A percentile compares a stretch with the other conserved stretches of the same genome.
Conservation (phyloP, 805 yeast genomes). For the Ogataea saltuana region DNA sequence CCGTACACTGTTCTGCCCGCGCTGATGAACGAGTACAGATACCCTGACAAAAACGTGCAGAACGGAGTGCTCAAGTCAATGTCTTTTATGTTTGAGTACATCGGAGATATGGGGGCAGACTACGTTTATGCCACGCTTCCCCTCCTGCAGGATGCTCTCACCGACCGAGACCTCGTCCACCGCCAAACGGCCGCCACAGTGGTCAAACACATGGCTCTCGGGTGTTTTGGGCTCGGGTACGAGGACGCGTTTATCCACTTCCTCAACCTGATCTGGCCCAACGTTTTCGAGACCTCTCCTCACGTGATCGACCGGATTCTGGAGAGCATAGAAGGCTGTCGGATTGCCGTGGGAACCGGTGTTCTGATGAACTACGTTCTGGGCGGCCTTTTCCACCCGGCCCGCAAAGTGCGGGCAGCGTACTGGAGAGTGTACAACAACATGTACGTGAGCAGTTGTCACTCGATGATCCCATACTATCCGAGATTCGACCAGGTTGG, state of each 20-base stretch:
- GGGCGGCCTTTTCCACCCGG: slow-evolving; percentile 93
- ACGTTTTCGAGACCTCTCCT: slow-evolving; percentile 91
- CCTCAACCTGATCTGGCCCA: slow-evolving; percentile 81
- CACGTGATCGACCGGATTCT: slow-evolving; percentile 84
- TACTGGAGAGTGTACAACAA: slow-evolving; percentile 84
- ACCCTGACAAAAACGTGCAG: slow-evolving; percentile 90
- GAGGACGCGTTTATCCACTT: slow-evolving; percentile 85
- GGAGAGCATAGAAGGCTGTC: slow-evolving; percentile 75
- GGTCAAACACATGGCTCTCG: slow-evolving; percentile 75
- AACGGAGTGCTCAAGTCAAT: slow-evolving; percentile 92
- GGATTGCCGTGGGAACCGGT: slow-evolving; percentile 77
- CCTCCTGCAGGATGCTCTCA: slow-evolving; percentile 82
- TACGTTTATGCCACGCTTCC: slow-evolving; percentile 81
- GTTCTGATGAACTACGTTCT: slow-evolving; percentile 71
- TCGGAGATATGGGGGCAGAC: slow-evolving; percentile 76
- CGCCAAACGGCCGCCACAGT: slow-evolving; percentile 94
- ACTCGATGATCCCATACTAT: slow-evolving; percentile 79
- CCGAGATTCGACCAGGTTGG: slow-evolving; percentile 53
- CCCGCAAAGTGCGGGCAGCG: slow-evolving; percentile 76
- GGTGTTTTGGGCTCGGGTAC: slow-evolving; percentile 70
- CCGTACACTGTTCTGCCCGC: slow-evolving; percentile 95
- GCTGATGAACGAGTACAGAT: slow-evolving; percentile 89
- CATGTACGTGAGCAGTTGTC: slow-evolving; percentile 71
- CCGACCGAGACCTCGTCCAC: slow-evolving; percentile 88
- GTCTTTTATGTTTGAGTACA: slow-evolving; percentile 89